phyloP scores from a whole-genome alignment of 2,329 filamentous ascomycete species.

The Cordyceps tenuipes region DNA sequence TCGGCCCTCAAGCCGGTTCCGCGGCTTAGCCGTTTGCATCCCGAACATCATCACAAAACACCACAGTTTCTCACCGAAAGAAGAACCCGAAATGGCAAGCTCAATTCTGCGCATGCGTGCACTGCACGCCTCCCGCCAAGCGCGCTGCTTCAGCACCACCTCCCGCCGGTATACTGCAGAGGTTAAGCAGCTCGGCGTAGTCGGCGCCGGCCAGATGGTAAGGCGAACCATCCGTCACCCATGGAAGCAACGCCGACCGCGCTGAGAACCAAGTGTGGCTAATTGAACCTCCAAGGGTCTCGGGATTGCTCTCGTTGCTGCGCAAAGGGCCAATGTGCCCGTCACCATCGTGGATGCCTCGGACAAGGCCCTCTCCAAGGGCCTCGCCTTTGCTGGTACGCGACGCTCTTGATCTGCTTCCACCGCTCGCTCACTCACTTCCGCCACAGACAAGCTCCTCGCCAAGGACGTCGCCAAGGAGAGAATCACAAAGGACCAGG shows the following conservation, averaged over 20 bases:
- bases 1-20: slow-evolving; percentile 7
- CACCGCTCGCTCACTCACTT: not conserved
- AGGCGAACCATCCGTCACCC: slow-evolving; percentile 21
- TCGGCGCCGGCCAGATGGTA: slow-evolving; percentile 96
- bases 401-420: slow-evolving; percentile 8
- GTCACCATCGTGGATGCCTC: slow-evolving; percentile 82
- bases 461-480: slow-evolving; percentile 88
- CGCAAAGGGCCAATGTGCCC: slow-evolving; percentile 71
- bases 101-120: slow-evolving; percentile 31
- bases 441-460: slow-evolving; percentile 68
- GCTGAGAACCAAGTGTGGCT: slow-evolving; percentile 13
- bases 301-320: slow-evolving; percentile 90
- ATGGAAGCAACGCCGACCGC: slow-evolving; percentile 25
- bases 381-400: slow-evolving; percentile 77
- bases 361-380: slow-evolving; percentile 78
- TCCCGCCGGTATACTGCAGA: slow-evolving; percentile 54
- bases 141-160: slow-evolving; percentile 62
- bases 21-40: slow-evolving; percentile 6
- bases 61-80: slow-evolving; percentile 7
- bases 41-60: slow-evolving; percentile 7
- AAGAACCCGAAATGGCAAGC: slow-evolving; percentile 29
- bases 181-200: slow-evolving; percentile 80
- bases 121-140: slow-evolving; percentile 29
- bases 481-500: slow-evolving; percentile 72
- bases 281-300: slow-evolving; percentile 56